Percentiles rank a stretch among this genome's conserved stretches.
These are phyloP conservation scores for Arabis alpina DNA, from an alignment of 345 rosid species.

Conservation along the genomic window DNA sequence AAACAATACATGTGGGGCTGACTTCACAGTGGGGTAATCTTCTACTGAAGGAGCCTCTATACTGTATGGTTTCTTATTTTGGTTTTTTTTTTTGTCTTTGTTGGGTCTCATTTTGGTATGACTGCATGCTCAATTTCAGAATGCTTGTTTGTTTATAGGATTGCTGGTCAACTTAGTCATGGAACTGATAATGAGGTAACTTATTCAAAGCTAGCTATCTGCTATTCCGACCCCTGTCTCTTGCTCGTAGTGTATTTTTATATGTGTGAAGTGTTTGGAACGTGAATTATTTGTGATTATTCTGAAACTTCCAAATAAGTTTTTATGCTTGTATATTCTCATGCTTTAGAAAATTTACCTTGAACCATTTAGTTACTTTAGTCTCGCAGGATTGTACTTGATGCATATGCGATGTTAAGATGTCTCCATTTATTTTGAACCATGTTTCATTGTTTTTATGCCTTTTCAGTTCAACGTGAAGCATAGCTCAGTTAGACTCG, in stretches of 20 bases:
- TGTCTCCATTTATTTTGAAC: background rate
- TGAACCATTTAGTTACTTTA: constrained; percentile 2
- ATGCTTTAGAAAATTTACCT: background rate
- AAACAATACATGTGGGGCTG: constrained; percentile 85
- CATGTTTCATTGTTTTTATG: constrained; percentile 1
- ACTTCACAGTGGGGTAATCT: constrained; percentile 90
- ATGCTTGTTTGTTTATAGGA: constrained; percentile 55
- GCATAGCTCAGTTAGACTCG: constrained; percentile 88
- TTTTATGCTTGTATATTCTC: background rate
- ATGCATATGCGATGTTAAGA: background rate
- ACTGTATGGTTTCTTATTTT: constrained; percentile 68
- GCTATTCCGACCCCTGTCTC: background rate
- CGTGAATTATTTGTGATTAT: background rate
- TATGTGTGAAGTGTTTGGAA: constrained; percentile 1
- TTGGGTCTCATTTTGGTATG: too few species aligned
- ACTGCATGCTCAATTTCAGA: constrained; percentile 24
- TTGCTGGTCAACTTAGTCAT: constrained; percentile 99
- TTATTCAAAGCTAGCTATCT: constrained; percentile 9
- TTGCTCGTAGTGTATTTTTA: background rate
- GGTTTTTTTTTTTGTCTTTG: background rate
- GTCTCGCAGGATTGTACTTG: constrained; percentile 5
- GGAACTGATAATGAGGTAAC: constrained; percentile 94
- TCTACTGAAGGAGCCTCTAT: constrained; percentile 90
- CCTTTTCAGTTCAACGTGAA: constrained; percentile 75
- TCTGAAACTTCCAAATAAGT: constrained; percentile 9